A percentile compares a stretch with the other conserved stretches of the same genome.
phyloP scores from a whole-genome alignment of 2,329 filamentous ascomycete genomes.

The Pseudocercospora crystallina region DNA sequence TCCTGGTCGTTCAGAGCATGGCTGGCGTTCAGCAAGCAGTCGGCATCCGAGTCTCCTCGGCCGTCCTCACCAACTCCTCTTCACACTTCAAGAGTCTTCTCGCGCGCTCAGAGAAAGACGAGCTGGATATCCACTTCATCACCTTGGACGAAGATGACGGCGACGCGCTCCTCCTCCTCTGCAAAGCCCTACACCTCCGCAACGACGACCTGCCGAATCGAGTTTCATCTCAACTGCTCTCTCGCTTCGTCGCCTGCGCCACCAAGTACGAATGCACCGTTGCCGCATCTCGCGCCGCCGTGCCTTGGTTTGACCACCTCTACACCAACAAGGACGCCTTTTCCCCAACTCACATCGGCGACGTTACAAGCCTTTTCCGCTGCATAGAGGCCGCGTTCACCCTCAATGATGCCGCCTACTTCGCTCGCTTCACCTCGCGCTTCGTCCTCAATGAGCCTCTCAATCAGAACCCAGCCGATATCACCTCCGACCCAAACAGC shows the following conservation, averaged over 20 bases:
- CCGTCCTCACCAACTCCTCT: conserved; percentile 24
- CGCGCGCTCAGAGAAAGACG: neutral
- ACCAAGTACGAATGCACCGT: conserved; percentile 28
- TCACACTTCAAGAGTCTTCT: conserved; percentile 24
- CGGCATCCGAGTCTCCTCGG: conserved; percentile 26
- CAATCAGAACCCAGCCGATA: neutral
- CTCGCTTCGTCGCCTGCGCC: conserved; percentile 23
- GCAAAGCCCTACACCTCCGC: conserved; percentile 31
- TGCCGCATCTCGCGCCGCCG: conserved; percentile 25
- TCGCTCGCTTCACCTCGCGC: conserved; percentile 30
- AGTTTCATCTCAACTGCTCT: conserved; percentile 22
- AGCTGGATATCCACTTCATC: too few species aligned
- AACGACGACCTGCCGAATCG: conserved; percentile 28
- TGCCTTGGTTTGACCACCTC: conserved; percentile 31
- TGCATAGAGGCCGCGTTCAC: conserved; percentile 28
- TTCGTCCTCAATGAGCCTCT: conserved; percentile 21
- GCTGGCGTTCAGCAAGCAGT: conserved; percentile 10
- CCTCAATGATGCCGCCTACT: conserved; percentile 32
- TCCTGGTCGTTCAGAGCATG: conserved; percentile 17
- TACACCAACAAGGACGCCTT: conserved; percentile 19
- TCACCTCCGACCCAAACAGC: conserved; percentile 4
- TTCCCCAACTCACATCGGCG: neutral
- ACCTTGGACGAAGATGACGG: conserved; percentile 19
- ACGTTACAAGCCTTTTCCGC: conserved; percentile 15
- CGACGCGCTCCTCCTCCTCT: conserved; percentile 28